These are phyloP conservation scores for Mucor indicus DNA, from an alignment of 371 early-diverging fungal species.

Conservation along the genomic window DNA sequence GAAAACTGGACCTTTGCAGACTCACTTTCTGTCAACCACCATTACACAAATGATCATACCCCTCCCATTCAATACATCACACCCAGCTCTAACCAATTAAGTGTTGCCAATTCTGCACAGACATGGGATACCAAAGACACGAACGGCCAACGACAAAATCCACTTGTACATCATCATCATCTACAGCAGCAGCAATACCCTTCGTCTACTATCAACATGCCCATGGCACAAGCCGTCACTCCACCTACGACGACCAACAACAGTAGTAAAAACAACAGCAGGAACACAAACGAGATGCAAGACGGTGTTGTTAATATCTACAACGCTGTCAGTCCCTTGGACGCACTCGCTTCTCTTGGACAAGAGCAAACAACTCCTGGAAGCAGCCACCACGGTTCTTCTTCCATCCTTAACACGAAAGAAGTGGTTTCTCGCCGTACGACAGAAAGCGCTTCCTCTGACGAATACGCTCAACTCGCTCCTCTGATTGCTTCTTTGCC, in stretches of 20 bases:
- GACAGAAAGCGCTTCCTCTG: background rate
- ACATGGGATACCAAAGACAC: conserved; percentile 23
- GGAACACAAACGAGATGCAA: conserved; percentile 5
- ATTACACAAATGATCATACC: conserved; percentile 8
- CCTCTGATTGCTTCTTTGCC: conserved; percentile 28
- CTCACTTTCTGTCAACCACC: conserved; percentile 23
- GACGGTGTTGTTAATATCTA: conserved; percentile 14
- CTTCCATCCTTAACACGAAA: background rate
- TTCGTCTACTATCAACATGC: conserved; percentile 38
- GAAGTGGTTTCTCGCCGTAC: background rate
- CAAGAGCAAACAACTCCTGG: conserved; percentile 4
- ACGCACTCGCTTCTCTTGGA: conserved; percentile 37
- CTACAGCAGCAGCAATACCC: conserved; percentile 39
- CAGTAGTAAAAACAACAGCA: conserved; percentile 6
- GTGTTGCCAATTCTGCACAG: conserved; percentile 30
- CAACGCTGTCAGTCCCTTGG: conserved; percentile 37
- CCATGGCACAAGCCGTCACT: conserved; percentile 35
- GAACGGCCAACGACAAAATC: conserved; percentile 2
- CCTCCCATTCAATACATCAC: conserved; percentile 39
- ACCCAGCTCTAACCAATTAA: conserved; percentile 23
- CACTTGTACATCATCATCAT: conserved; percentile 17
- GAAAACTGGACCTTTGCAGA: conserved; percentile 27
- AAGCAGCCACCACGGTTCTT: background rate
- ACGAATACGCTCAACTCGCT: conserved; percentile 1
- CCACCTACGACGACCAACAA: conserved; percentile 3